phyloP scores from a whole-genome alignment of 2,329 filamentous ascomycete genomes.

The Xylariaceae sp. region DNA sequence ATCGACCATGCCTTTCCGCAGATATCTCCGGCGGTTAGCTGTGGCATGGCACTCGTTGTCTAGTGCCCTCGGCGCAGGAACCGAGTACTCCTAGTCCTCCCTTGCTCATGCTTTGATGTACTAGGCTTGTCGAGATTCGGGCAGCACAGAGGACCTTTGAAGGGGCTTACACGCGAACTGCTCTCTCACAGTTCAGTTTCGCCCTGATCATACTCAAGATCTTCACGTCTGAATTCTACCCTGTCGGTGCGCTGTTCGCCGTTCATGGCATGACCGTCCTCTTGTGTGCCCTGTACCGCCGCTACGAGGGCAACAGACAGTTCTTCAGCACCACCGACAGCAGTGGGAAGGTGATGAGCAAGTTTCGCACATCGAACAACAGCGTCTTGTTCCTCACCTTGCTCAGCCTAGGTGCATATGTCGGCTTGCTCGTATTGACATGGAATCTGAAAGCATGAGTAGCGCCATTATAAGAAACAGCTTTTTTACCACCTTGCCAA shows the following conservation, averaged over 20 bases:
- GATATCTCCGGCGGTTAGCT: background rate
- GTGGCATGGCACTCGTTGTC: background rate
- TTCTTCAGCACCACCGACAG: conserved; percentile 65
- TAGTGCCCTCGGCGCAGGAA: background rate
- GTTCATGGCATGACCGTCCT: conserved; percentile 84
- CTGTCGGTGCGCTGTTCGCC: conserved; percentile 92
- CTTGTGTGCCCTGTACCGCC: conserved; percentile 74
- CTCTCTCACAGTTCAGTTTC: conserved; percentile 91
- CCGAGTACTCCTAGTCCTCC: background rate
- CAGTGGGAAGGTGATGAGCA: conserved; percentile 42
- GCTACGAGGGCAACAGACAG: conserved; percentile 87
- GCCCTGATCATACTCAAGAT: conserved; percentile 92
- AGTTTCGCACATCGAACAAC: conserved; percentile 60
- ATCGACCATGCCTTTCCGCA: background rate
- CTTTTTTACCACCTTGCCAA: background rate
- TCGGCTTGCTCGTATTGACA: conserved; percentile 52
- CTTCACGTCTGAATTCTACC: conserved; percentile 94
- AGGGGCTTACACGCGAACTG: conserved; percentile 92
- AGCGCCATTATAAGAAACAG: background rate
- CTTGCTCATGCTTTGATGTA: conserved; percentile 3
- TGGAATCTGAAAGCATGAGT: conserved; percentile 37
- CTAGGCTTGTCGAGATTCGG: conserved; percentile 80
- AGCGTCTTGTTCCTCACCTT: conserved; percentile 53
- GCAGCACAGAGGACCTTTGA: conserved; percentile 96
- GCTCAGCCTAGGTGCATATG: conserved; percentile 54